Percentiles rank a stretch among this genome's conserved stretches.
Conservation (phyloP, 768 basidiomycete species). For the Boletus sp. region DNA sequence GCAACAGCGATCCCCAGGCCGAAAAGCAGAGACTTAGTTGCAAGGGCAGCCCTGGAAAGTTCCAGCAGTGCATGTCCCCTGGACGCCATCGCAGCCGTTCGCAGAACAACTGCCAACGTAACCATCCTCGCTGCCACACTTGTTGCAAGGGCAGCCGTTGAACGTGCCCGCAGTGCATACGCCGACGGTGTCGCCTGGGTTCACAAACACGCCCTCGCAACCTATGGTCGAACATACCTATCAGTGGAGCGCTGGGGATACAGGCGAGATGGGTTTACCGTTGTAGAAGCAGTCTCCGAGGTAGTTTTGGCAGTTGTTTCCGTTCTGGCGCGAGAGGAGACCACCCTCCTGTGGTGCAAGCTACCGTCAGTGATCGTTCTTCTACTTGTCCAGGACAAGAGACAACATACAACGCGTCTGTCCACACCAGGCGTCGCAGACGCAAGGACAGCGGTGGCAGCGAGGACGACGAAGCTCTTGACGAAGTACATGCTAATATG, state of each 20-base stretch:
- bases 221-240: too few relatives aligned
- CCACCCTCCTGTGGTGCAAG: too few relatives aligned
- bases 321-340: too few relatives aligned
- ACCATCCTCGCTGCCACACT: not conserved
- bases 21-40: not conserved
- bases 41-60: not conserved
- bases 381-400: too few relatives aligned
- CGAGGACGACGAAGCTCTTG: not conserved
- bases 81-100: not conserved
- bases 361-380: too few relatives aligned
- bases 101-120: not conserved
- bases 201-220: not conserved
- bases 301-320: too few relatives aligned
- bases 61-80: not conserved
- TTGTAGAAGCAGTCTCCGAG: too few relatives aligned
- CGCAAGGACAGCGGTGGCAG: not conserved
- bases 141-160: not conserved
- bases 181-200: not conserved
- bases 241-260: too few relatives aligned
- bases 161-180: not conserved
- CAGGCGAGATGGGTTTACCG: too few relatives aligned
- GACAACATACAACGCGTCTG: too few relatives aligned
- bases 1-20: not conserved
- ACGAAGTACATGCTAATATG: not conserved
- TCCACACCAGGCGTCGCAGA: not conserved